Conservation (phyloP, 306 rosid genomes). For the Cucumis cinereus region DNA sequence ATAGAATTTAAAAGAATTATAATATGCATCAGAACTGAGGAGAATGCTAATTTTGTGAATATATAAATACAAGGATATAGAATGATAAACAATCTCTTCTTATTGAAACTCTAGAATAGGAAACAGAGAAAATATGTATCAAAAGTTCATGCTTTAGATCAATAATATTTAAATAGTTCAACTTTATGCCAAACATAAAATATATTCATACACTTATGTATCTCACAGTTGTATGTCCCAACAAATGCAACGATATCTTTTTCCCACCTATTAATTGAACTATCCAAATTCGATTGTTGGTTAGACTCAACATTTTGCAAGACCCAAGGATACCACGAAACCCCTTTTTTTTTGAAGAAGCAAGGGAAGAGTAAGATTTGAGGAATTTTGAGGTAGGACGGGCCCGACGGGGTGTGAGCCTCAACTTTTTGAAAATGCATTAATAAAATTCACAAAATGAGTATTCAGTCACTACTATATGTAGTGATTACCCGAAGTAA, state of each 20-base stretch:
- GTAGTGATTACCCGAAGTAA: not conserved
- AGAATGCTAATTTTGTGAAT: not conserved
- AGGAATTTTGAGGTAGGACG: not conserved
- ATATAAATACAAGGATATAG: not conserved
- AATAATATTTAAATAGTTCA: not conserved
- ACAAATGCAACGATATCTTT: not conserved
- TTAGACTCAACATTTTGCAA: not conserved
- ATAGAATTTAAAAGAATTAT: not conserved
- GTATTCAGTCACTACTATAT: not conserved
- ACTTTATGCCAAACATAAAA: not conserved
- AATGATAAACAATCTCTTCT: not conserved
- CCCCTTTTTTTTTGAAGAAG: not conserved
- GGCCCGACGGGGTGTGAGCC: not conserved
- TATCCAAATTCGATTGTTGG: not conserved
- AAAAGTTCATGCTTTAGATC: not conserved
- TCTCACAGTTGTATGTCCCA: not conserved
- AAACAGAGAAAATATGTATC: not conserved
- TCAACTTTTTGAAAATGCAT: not conserved
- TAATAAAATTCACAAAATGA: not conserved
- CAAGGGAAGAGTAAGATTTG: not conserved
- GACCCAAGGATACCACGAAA: not conserved
- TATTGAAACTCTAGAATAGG: not conserved
- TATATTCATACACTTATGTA: not conserved
- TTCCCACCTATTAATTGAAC: not conserved
- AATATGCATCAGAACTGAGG: not conserved